A percentile compares a stretch with the other conserved stretches of the same genome.
Evolutionary conservation across 2,329 filamentous ascomycete species (phyloP).

Genomic region (Zasmidium cellare): DNA sequence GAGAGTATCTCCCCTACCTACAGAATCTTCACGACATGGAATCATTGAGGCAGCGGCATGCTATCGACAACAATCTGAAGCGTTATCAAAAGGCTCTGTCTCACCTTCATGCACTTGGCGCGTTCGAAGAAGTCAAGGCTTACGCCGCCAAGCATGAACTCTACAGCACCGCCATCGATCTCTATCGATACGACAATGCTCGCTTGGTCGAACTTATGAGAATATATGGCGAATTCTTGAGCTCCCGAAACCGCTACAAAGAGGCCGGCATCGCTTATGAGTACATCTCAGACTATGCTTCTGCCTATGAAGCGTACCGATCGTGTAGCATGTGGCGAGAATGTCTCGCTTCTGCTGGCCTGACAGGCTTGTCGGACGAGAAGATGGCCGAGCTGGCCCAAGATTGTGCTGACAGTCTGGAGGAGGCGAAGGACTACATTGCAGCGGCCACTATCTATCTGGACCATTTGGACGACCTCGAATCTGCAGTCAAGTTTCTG

Average conservation of each 20-base stretch:
- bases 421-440: slow-evolving; percentile 80
- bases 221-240: slow-evolving; percentile 77
- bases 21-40: slow-evolving; percentile 78
- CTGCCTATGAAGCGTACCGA: slow-evolving; percentile 81
- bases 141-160: slow-evolving; percentile 80
- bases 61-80: slow-evolving; percentile 84
- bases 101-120: slow-evolving; percentile 71
- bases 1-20: slow-evolving; percentile 93
- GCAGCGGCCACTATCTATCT: slow-evolving; percentile 77
- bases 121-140: slow-evolving; percentile 72
- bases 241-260: slow-evolving; percentile 71
- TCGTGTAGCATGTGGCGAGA: slow-evolving; percentile 89
- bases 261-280: slow-evolving; percentile 90
- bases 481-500: slow-evolving; percentile 70
- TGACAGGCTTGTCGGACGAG: slow-evolving; percentile 61
- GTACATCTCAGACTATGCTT: slow-evolving; percentile 70
- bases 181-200: slow-evolving; percentile 78
- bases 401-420: slow-evolving; percentile 73
- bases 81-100: slow-evolving; percentile 74
- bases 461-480: slow-evolving; percentile 75
- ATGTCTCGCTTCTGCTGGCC: slow-evolving; percentile 75
- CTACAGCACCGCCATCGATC: slow-evolving; percentile 72
- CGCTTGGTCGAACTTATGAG: slow-evolving; percentile 69
- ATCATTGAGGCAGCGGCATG: slow-evolving; percentile 70
- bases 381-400: slow-evolving; percentile 69